Conservation (phyloP, 2,329 filamentous ascomycete species). For the Capronia coronata region DNA sequence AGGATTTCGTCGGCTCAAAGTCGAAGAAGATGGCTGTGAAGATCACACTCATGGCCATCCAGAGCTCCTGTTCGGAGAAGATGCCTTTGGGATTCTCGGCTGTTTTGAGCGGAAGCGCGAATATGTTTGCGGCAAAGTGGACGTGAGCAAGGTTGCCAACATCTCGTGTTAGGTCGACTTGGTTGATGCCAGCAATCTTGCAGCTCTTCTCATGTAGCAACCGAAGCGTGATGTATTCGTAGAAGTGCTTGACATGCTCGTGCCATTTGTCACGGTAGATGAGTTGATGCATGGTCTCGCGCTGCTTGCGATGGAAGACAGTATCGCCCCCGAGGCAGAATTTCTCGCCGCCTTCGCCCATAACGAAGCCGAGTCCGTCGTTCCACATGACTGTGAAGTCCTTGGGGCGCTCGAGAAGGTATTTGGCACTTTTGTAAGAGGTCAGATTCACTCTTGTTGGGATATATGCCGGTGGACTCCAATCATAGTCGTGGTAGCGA, state of each 20-base stretch:
- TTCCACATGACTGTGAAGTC: conserved; percentile 63
- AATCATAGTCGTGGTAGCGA: conserved; percentile 64
- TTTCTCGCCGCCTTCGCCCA: conserved; percentile 51
- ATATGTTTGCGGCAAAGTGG: conserved; percentile 51
- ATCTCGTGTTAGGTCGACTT: conserved; percentile 63
- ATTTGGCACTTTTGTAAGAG: conserved; percentile 56
- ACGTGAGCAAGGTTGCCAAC: conserved; percentile 50
- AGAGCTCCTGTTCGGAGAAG: conserved; percentile 53
- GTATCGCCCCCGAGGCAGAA: conserved; percentile 54
- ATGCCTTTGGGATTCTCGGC: conserved; percentile 46
- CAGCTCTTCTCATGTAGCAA: conserved; percentile 62
- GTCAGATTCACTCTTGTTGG: conserved; percentile 51
- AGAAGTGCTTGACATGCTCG: conserved; percentile 59
- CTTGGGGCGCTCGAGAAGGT: conserved; percentile 54
- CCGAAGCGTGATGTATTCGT: conserved; percentile 54
- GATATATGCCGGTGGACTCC: conserved; percentile 52
- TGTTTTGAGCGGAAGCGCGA: conserved; percentile 52
- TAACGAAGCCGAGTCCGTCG: conserved; percentile 56
- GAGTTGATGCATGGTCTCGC: conserved; percentile 50
- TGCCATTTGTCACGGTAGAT: conserved; percentile 59
- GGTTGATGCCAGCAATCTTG: conserved; percentile 54
- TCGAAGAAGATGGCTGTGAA: conserved; percentile 62
- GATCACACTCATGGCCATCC: conserved; percentile 57
- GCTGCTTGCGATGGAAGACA: conserved; percentile 45
- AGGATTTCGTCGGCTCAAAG: conserved; percentile 60